Percentiles rank a stretch among this genome's conserved stretches.
Evolutionary conservation across 169 alveolate species (phyloP).

Genomic region (Plasmodium blacklocki): DNA sequence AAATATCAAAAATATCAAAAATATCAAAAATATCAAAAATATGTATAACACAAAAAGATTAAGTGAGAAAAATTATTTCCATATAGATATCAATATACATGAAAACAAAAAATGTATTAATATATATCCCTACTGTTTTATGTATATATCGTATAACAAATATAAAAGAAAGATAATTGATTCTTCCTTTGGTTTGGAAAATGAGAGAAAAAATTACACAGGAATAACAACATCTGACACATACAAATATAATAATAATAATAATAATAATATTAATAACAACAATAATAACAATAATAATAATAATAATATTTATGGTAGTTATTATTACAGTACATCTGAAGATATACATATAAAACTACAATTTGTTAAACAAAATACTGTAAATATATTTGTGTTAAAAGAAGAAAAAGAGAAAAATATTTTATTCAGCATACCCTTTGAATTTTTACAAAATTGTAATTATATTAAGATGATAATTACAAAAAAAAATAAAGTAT

Average conservation of each 20-base stretch:
- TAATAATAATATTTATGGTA: background rate
- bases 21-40: background rate
- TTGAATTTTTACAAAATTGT: conserved; percentile 28
- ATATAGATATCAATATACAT: conserved; percentile 13
- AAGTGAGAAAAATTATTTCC: conserved; percentile 23
- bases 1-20: background rate
- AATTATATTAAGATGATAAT: conserved; percentile 37
- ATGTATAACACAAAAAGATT: background rate
- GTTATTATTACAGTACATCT: background rate
- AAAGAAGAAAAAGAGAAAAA: conserved; percentile 2
- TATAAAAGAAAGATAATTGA: background rate
- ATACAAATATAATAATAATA: too few relatives aligned
- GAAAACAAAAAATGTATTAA: conserved; percentile 30
- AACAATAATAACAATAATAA: too few relatives aligned
- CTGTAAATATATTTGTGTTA: conserved; percentile 11
- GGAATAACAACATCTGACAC: too few relatives aligned
- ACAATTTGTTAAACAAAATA: conserved; percentile 9
- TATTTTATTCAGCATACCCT: conserved; percentile 32
- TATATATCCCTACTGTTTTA: conserved; percentile 25
- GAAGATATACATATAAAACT: background rate
- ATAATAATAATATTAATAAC: too few relatives aligned
- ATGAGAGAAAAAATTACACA: too few relatives aligned
- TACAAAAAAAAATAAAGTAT: background rate
- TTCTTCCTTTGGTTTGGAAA: too few relatives aligned
- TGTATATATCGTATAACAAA: conserved; percentile 7